Conservation (phyloP, 2,329 filamentous ascomycete genomes). For the Cladorrhinum sp. region DNA sequence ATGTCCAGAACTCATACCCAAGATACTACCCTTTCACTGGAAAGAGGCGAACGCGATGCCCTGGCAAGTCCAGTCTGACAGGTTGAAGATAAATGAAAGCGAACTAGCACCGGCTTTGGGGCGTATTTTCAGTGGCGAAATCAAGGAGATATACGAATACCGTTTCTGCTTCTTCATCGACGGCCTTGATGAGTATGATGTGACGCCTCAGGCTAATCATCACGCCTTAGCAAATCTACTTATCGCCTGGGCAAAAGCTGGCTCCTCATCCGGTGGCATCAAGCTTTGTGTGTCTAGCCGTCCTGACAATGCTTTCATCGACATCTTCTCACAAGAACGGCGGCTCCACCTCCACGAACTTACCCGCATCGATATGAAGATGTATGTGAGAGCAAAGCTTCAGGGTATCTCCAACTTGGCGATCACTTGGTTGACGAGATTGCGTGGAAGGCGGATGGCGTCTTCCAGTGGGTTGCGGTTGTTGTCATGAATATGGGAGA, state of each 20-base stretch:
- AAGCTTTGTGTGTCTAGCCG: constrained; percentile 1
- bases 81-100: not conserved
- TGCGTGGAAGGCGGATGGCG: not conserved
- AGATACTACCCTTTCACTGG: not conserved
- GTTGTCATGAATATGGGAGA: not conserved
- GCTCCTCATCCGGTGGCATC: not conserved
- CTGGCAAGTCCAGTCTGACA: not conserved
- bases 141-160: not conserved
- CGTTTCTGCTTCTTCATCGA: not conserved
- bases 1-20: not conserved
- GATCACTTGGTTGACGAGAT: not conserved
- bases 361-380: not conserved
- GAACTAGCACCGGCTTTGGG: not conserved
- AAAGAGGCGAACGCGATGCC: not conserved
- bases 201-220: not conserved
- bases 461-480: not conserved
- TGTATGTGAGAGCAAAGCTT: not conserved
- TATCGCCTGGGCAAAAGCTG: not conserved
- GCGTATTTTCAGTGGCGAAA: not conserved
- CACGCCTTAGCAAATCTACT: not conserved
- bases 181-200: not conserved
- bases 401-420: not conserved
- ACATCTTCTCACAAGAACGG: not conserved
- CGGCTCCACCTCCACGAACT: not conserved
- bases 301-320: not conserved